Conservation (phyloP, 495 filamentous ascomycete species). For the Cercophora newfieldiana region DNA sequence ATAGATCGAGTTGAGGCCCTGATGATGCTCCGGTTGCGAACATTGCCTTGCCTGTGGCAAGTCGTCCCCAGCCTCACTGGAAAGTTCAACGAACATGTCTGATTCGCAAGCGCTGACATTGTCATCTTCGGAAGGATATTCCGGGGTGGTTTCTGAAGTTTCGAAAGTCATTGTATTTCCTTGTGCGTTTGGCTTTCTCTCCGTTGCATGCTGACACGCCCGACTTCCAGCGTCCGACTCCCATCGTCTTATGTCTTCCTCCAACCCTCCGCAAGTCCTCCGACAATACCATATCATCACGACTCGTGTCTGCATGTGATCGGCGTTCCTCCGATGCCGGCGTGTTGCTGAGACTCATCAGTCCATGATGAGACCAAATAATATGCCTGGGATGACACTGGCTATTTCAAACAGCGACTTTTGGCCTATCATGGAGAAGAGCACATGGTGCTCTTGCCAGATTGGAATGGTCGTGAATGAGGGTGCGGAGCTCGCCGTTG, state of each 20-base stretch:
- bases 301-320: neutral
- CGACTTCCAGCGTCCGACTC: neutral
- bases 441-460: neutral
- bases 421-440: neutral
- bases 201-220: neutral
- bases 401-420: neutral
- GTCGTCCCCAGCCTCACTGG: neutral
- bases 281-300: neutral
- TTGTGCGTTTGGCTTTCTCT: neutral
- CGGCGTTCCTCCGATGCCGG: neutral
- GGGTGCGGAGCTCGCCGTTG: neutral
- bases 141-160: neutral
- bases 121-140: neutral
- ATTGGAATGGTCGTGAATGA: neutral
- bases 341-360: neutral
- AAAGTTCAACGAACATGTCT: constrained; percentile 11
- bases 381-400: neutral
- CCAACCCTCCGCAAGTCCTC: neutral
- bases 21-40: too few species aligned
- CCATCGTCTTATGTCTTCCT: neutral
- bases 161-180: neutral
- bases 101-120: neutral
- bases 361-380: neutral
- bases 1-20: neutral
- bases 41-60: neutral